These are phyloP conservation scores for Paralagenidium karlingii DNA, from an alignment of 352 stramenopile species.

Conservation along the genomic window DNA sequence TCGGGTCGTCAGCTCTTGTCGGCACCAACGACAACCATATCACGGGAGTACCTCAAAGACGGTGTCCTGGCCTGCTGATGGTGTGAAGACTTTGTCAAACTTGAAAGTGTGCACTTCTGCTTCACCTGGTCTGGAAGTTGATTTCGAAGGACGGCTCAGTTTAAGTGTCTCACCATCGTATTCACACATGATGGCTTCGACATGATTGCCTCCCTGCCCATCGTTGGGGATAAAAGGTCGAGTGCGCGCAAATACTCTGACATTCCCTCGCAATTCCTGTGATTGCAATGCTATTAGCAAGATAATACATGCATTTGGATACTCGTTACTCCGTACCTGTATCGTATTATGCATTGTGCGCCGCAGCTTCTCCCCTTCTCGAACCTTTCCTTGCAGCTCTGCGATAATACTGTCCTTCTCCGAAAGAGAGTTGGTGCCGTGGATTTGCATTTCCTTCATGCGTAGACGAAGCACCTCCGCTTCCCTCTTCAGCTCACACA, in stretches of 20 bases:
- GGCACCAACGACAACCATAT: not conserved
- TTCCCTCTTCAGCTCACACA: constrained; percentile 59
- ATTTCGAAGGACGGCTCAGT: constrained; percentile 32
- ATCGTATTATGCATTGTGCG: constrained; percentile 98
- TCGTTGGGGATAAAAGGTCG: constrained; percentile 84
- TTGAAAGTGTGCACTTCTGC: constrained; percentile 74
- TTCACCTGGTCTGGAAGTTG: constrained; percentile 14
- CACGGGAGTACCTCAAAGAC: no score
- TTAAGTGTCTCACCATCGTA: constrained; percentile 59
- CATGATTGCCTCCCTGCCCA: constrained; percentile 16
- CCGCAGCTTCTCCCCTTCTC: constrained; percentile 71
- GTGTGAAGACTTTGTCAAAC: constrained; percentile 96
- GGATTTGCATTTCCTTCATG: constrained; percentile 45
- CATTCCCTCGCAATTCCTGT: constrained; percentile 97
- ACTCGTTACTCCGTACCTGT: constrained; percentile 32
- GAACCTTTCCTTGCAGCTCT: constrained; percentile 60
- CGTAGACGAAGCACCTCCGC: constrained; percentile 54
- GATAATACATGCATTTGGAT: not conserved
- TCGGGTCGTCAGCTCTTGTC: not conserved
- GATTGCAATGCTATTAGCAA: not conserved
- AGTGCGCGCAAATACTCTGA: constrained; percentile 94
- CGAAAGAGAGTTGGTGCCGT: constrained; percentile 46
- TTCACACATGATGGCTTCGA: constrained; percentile 45
- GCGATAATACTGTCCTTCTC: constrained; percentile 56
- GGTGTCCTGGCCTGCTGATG: constrained; percentile 85